Evolutionary conservation across 345 rosid genomes (phyloP).

Genomic region (Corymbia maculata): DNA sequence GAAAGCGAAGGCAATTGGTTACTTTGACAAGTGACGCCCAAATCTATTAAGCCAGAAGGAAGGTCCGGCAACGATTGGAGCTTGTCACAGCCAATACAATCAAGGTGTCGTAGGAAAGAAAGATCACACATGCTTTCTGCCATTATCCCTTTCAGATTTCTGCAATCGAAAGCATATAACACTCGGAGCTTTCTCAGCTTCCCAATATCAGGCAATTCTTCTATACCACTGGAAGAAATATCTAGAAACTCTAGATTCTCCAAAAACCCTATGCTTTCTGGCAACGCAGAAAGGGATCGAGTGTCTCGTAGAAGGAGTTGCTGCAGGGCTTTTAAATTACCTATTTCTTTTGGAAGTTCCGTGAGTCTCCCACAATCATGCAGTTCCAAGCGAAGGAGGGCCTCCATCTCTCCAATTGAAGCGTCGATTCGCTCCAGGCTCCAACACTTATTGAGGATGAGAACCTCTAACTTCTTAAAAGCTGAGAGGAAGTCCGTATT

Average conservation of each 20-base stretch:
- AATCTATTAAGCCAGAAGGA: too few species aligned
- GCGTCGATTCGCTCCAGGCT: neutral
- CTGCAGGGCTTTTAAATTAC: too few species aligned
- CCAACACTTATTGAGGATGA: neutral
- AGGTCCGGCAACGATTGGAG: neutral
- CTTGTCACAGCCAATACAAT: accelerated
- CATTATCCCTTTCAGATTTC: neutral
- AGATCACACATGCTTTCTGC: too few species aligned
- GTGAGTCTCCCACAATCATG: accelerated
- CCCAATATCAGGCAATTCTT: neutral
- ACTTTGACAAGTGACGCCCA: too few species aligned
- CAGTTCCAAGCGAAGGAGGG: neutral
- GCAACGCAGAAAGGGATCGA: too few species aligned
- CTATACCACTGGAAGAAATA: accelerated
- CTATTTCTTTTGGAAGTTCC: too few species aligned
- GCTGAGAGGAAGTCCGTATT: neutral
- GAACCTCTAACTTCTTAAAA: neutral
- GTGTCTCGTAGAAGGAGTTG: too few species aligned
- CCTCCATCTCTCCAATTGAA: neutral
- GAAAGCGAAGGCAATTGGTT: too few species aligned
- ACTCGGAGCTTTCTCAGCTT: neutral
- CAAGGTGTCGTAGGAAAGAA: neutral
- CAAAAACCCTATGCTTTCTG: neutral
- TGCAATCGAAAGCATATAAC: accelerated
- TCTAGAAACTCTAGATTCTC: neutral